Evolutionary conservation across 1,284 basidiomycete species (phyloP).

Genomic region (Rhodotorula sp.): DNA sequence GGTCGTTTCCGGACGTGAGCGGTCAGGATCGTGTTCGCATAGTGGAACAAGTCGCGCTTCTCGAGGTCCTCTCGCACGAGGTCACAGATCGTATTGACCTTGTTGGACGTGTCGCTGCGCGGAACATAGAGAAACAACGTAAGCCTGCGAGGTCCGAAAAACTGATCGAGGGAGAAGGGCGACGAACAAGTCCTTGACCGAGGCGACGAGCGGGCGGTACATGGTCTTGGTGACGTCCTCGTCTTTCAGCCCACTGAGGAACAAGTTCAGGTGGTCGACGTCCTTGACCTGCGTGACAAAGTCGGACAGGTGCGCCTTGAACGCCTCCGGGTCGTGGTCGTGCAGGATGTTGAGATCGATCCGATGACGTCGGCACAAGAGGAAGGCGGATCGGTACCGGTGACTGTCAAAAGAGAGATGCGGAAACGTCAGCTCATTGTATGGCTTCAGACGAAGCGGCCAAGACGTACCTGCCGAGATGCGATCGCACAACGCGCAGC

Average conservation of each 20-base stretch:
- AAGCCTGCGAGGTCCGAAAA: too few species aligned
- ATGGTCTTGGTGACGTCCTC: slow-evolving; percentile 50
- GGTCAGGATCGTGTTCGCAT: slow-evolving; percentile 86
- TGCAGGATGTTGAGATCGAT: slow-evolving; percentile 87
- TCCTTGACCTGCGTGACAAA: slow-evolving; percentile 85
- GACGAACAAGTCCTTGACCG: neutral
- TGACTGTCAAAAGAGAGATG: slow-evolving; percentile 35
- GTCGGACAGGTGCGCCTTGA: slow-evolving; percentile 61
- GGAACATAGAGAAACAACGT: neutral
- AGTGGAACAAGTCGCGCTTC: slow-evolving; percentile 67
- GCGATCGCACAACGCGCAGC: slow-evolving; percentile 71
- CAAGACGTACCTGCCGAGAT: slow-evolving; percentile 66
- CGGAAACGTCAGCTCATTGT: neutral
- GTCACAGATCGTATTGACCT: slow-evolving; percentile 74
- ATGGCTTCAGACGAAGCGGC: neutral
- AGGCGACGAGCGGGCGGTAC: slow-evolving; percentile 44
- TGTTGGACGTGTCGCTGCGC: slow-evolving; percentile 52
- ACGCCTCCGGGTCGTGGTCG: slow-evolving; percentile 69
- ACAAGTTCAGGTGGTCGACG: slow-evolving; percentile 89
- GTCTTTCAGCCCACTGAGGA: slow-evolving; percentile 76
- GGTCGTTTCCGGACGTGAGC: slow-evolving; percentile 89
- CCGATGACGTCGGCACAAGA: slow-evolving; percentile 87
- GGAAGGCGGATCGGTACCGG: slow-evolving; percentile 78
- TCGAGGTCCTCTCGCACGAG: slow-evolving; percentile 72
- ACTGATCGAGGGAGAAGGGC: neutral